Evolutionary conservation across 805 yeast species (phyloP).

Genomic region (Metschnikowia santaceciliae): DNA sequence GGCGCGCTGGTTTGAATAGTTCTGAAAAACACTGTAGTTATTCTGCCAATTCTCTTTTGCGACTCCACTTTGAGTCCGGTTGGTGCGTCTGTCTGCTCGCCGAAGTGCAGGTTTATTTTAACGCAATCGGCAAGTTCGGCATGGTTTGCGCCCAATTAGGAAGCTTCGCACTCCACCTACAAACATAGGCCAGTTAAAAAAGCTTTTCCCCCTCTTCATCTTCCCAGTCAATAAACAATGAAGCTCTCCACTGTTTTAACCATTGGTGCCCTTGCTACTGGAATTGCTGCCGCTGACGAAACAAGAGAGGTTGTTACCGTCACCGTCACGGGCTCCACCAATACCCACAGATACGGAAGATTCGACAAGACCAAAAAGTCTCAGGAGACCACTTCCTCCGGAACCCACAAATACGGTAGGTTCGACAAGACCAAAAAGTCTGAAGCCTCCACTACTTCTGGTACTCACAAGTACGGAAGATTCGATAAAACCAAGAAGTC

Average conservation of each 20-base stretch:
- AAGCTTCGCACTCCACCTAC: constrained; percentile 15
- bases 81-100: neutral
- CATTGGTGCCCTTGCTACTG: constrained; percentile 15
- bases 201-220: neutral
- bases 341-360: constrained; percentile 22
- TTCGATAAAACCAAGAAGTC: constrained; percentile 45
- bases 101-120: neutral
- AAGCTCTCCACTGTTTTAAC: constrained; percentile 17
- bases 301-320: constrained; percentile 16
- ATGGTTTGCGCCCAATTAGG: constrained; percentile 16
- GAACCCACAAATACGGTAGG: constrained; percentile 19
- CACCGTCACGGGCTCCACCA: constrained; percentile 16
- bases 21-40: no score
- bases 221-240: constrained; percentile 7
- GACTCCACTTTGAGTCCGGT: neutral
- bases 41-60: no score
- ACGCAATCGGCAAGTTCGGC: constrained; percentile 15
- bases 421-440: constrained; percentile 19
- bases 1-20: no score
- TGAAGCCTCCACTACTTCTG: constrained; percentile 10
- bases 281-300: constrained; percentile 14
- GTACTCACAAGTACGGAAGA: constrained; percentile 54
- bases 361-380: constrained; percentile 21
- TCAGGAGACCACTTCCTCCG: constrained; percentile 12
- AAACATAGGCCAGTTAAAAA: constrained; percentile 10